phyloP scores from a whole-genome alignment of 257 asterid species.

The Gardenia jasminoides region DNA sequence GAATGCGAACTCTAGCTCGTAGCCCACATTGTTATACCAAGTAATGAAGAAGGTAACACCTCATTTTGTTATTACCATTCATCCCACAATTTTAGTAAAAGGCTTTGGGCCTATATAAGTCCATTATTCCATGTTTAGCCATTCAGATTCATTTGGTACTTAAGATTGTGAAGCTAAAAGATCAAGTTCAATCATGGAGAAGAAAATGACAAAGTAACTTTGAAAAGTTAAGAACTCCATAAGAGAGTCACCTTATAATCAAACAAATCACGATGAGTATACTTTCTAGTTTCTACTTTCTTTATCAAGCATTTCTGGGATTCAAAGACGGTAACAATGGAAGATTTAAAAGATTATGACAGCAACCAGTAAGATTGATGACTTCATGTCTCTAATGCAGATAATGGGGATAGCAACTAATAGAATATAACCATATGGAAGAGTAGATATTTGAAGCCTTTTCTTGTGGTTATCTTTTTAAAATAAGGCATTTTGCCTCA shows the following conservation, averaged over 20 bases:
- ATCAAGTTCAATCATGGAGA: slow-evolving; percentile 7
- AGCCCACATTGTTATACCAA: neutral
- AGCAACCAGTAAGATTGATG: neutral
- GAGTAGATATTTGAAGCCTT: too few species aligned
- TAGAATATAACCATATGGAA: neutral
- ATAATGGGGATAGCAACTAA: slow-evolving; percentile 1
- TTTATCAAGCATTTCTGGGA: neutral
- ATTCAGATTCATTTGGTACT: neutral
- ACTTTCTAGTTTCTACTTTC: neutral
- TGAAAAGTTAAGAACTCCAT: neutral
- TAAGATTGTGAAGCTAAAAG: neutral
- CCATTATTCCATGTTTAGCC: neutral
- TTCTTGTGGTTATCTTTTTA: slow-evolving; percentile 4
- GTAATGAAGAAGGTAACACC: too few species aligned
- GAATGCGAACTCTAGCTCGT: slow-evolving; percentile 8
- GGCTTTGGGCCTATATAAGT: neutral
- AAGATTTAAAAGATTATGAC: slow-evolving; percentile 7
- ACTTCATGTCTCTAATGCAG: neutral
- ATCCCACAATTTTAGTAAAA: too few species aligned
- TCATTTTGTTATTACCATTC: too few species aligned
- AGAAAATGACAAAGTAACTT: slow-evolving; percentile 7
- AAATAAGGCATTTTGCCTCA: neutral
- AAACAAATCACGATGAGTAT: slow-evolving; percentile 6
- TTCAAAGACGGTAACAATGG: neutral
- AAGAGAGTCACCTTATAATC: neutral